These are phyloP conservation scores for Claviceps arundinis DNA, from an alignment of 2,329 filamentous ascomycete genomes.

Conservation along the genomic window DNA sequence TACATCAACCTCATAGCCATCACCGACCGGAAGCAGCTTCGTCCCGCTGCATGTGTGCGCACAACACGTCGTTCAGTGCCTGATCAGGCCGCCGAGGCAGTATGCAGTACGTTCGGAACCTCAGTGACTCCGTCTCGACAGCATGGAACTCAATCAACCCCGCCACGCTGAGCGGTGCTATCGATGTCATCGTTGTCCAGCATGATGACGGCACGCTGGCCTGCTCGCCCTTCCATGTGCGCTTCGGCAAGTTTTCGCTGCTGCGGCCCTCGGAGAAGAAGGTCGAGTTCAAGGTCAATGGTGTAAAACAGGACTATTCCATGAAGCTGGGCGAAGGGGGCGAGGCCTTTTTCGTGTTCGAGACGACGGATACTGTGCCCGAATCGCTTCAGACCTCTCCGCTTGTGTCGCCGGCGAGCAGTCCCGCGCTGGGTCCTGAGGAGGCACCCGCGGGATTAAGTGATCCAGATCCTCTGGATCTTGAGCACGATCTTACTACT, in stretches of 20 bases:
- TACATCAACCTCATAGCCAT: neutral
- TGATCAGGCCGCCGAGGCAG: constrained; percentile 14
- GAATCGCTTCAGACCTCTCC: constrained; percentile 89
- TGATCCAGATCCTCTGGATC: constrained; percentile 57
- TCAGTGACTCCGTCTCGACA: constrained; percentile 91
- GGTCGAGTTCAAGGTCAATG: constrained; percentile 95
- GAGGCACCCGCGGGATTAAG: constrained; percentile 29
- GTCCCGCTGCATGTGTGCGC: neutral
- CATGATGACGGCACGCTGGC: constrained; percentile 80
- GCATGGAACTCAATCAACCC: constrained; percentile 99
- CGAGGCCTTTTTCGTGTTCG: constrained; percentile 97
- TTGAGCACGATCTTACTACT: constrained; percentile 33
- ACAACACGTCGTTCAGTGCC: too few species aligned
- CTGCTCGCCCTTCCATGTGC: constrained; percentile 96
- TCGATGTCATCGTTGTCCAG: constrained; percentile 97
- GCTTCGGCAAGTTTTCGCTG: constrained; percentile 96
- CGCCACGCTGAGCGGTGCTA: constrained; percentile 89
- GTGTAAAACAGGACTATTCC: constrained; percentile 77
- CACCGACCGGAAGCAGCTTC: neutral
- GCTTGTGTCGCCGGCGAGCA: constrained; percentile 76
- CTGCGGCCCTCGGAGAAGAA: constrained; percentile 95
- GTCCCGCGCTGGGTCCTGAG: constrained; percentile 50
- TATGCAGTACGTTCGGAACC: constrained; percentile 97
- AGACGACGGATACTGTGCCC: constrained; percentile 86
- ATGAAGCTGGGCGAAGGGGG: constrained; percentile 98